These are phyloP conservation scores for Gossypioides kirkii DNA, from an alignment of 345 rosid genomes.

Conservation along the genomic window DNA sequence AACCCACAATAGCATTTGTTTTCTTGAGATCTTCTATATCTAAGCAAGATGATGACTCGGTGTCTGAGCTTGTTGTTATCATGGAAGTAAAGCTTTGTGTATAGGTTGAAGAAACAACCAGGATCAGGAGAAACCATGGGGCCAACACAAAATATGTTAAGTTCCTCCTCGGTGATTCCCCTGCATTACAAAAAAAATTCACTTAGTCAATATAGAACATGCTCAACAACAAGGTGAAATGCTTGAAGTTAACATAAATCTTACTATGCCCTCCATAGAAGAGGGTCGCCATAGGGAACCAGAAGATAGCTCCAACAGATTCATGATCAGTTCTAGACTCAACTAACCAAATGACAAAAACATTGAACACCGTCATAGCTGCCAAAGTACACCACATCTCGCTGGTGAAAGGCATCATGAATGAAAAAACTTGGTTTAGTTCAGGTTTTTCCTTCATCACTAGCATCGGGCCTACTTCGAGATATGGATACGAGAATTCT, in stretches of 20 bases:
- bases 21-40: slow-evolving; percentile 15
- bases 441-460: slow-evolving; percentile 10
- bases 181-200: slow-evolving; percentile 3
- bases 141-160: slow-evolving; percentile 14
- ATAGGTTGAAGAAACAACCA: slow-evolving; percentile 11
- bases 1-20: slow-evolving; percentile 19
- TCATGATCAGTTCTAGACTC: slow-evolving; percentile 5
- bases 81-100: slow-evolving; percentile 16
- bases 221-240: background rate
- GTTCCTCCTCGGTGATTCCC: slow-evolving; percentile 9
- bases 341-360: slow-evolving; percentile 22
- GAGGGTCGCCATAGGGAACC: slow-evolving; percentile 15
- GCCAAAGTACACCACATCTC: slow-evolving; percentile 13
- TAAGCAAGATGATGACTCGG: background rate
- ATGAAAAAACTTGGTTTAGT: slow-evolving; percentile 3
- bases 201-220: background rate
- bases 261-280: slow-evolving; percentile 11
- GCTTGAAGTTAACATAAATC: background rate
- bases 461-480: background rate
- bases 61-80: slow-evolving; percentile 18
- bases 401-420: slow-evolving; percentile 16
- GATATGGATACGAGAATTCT: slow-evolving; percentile 14
- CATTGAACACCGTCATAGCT: slow-evolving; percentile 6
- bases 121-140: slow-evolving; percentile 23
- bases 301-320: background rate